Base-by-base conservation (phyloP, 2,329 filamentous ascomycete genomes). In the Cladophialophora immunda region DNA sequence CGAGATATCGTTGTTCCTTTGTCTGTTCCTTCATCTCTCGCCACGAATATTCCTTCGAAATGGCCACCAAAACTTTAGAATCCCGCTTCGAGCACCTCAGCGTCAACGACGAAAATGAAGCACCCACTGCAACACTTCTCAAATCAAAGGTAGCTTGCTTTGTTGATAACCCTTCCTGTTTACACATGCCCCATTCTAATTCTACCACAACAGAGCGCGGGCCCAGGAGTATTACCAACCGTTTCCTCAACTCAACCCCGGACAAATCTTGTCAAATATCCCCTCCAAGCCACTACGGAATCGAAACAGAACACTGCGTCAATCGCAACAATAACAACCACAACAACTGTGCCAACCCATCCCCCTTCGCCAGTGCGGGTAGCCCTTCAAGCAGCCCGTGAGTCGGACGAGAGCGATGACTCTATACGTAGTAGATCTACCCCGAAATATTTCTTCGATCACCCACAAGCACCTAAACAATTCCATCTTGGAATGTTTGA, bases 401-500 rank as follows among this genome's bases (percentile, higher is more conserved):
- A 70, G 29, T 78, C 83, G 36, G 84, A 86, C 30, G 90, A 91
- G 53, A 78, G 76, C 63, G 77, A 78, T 53, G 55, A 66, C 71
- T 62, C 64, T n/a, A 62, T 55, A 25, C 59, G 69, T n/a, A 59
- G 53, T 63, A 68, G 58, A 36, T 65, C 67, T 8, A 56, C 71
- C 11, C 75, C 78, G n/a, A 52, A 58, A 30, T 55, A 83, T 8
- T 78, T 90, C 62, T 82, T 85, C 65, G 84, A 89, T 56, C 87
- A 90, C 75, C 85, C 88, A 41, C 65, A 70, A 75, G 78, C 69
- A 62, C 79, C 81, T 3, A 83, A 81, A 64, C 76, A 93, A 72
- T 94, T 94, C 80, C 92, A 97, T 76, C 87, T 97, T 3, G 92
- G 92, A 79, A 96, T 96, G 92, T 97, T 97, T 78, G 93, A 97